Conservation (phyloP, 1,284 basidiomycete species). For the Tylopilus orsonianus region DNA sequence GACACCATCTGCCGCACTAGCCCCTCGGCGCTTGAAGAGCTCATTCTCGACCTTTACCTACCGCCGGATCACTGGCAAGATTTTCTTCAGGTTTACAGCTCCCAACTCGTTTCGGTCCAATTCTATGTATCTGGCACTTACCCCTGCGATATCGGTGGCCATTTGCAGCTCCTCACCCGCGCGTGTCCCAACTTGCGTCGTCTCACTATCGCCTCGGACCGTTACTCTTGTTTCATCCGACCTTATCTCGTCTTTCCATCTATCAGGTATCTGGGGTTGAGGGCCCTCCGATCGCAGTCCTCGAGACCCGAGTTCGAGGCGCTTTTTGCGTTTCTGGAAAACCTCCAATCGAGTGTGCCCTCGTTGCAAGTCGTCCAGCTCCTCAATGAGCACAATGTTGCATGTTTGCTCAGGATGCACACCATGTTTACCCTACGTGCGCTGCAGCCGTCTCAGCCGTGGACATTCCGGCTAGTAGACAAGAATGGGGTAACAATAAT, state of each 20-base stretch:
- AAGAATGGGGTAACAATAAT: no score
- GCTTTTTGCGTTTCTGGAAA: conserved; percentile 17
- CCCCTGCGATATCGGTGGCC: background rate
- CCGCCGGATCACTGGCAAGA: conserved; percentile 8
- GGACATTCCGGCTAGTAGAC: no score
- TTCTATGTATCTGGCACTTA: background rate
- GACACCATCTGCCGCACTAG: background rate
- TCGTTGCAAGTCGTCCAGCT: conserved; percentile 29
- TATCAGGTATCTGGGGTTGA: conserved; percentile 22
- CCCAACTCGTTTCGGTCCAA: conserved; percentile 23
- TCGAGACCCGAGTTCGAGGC: conserved; percentile 6
- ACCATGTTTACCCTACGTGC: conserved; percentile 9
- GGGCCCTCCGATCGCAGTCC: conserved; percentile 7
- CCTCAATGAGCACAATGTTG: conserved; percentile 19
- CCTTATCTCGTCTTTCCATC: conserved; percentile 12
- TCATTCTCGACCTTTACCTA: conserved; percentile 13
- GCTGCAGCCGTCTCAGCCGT: conserved; percentile 12
- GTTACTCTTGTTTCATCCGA: conserved; percentile 3
- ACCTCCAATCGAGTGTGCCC: conserved; percentile 13
- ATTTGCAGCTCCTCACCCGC: conserved; percentile 10
- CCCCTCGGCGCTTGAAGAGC: conserved; percentile 19
- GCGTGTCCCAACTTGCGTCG: conserved; percentile 22
- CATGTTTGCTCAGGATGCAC: conserved; percentile 20
- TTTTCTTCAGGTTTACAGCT: conserved; percentile 11
- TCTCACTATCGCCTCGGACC: conserved; percentile 20